A percentile compares a stretch with the other conserved stretches of the same genome.
phyloP scores from a whole-genome alignment of 1,284 basidiomycete genomes.

The Apiotrichum veenhuisii region DNA sequence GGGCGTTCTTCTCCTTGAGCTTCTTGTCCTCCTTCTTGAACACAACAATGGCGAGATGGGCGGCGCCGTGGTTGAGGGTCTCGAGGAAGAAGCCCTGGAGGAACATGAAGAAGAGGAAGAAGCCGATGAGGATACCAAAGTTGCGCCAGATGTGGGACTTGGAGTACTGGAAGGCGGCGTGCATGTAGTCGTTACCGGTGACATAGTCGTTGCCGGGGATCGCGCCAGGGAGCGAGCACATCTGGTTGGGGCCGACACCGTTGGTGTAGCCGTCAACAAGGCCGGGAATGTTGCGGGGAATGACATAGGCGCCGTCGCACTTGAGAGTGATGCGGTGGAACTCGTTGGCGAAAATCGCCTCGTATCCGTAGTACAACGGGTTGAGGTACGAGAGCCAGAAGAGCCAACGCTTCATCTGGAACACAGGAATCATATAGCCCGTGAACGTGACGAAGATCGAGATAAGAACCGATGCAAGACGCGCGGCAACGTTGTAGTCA shows the following conservation, averaged over 20 bases:
- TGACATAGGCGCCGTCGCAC: slow-evolving; percentile 65
- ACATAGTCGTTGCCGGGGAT: slow-evolving; percentile 37
- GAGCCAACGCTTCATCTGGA: slow-evolving; percentile 79
- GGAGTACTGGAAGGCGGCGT: slow-evolving; percentile 42
- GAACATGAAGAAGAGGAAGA: slow-evolving; percentile 63
- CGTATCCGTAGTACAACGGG: slow-evolving; percentile 69
- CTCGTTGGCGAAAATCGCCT: slow-evolving; percentile 68
- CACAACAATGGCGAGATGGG: slow-evolving; percentile 54
- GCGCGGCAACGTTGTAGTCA: slow-evolving; percentile 54
- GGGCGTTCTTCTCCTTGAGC: slow-evolving; percentile 62
- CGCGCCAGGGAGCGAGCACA: slow-evolving; percentile 47
- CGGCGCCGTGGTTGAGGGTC: slow-evolving; percentile 39
- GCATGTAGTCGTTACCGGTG: slow-evolving; percentile 47
- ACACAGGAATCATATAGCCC: slow-evolving; percentile 53
- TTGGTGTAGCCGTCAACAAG: slow-evolving; percentile 58
- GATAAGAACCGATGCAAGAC: slow-evolving; percentile 54
- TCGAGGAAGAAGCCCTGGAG: slow-evolving; percentile 49
- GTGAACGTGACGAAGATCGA: slow-evolving; percentile 49
- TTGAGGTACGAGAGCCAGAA: slow-evolving; percentile 69
- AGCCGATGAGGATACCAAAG: slow-evolving; percentile 53
- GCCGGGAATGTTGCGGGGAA: slow-evolving; percentile 62
- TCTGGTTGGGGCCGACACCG: slow-evolving; percentile 48
- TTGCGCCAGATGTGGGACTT: slow-evolving; percentile 47
- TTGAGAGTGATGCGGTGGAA: slow-evolving; percentile 66
- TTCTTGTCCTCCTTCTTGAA: slow-evolving; percentile 70